Conservation (phyloP, 352 stramenopile genomes). For the Phytophthora pluvialis region DNA sequence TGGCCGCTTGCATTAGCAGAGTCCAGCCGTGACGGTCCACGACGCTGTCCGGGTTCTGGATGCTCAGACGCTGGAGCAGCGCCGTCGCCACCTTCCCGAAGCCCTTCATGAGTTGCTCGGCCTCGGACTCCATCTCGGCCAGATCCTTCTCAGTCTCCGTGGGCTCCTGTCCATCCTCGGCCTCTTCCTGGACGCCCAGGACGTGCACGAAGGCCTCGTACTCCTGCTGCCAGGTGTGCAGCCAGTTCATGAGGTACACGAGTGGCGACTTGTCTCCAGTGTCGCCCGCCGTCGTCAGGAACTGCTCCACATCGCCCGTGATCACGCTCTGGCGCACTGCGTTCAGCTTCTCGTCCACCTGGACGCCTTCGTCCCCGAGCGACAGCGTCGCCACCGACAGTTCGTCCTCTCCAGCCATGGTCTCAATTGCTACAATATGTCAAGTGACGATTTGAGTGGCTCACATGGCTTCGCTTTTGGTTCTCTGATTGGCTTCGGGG, state of each 20-base stretch:
- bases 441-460: slow-evolving; percentile 28
- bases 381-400: slow-evolving; percentile 53
- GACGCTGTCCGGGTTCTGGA: slow-evolving; percentile 51
- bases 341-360: slow-evolving; percentile 52
- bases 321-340: slow-evolving; percentile 69
- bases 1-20: slow-evolving; percentile 86
- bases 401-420: slow-evolving; percentile 46
- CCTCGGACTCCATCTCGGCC: slow-evolving; percentile 77
- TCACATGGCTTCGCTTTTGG: slow-evolving; percentile 24
- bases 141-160: slow-evolving; percentile 61
- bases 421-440: slow-evolving; percentile 21
- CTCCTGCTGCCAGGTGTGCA: slow-evolving; percentile 88
- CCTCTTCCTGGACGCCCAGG: slow-evolving; percentile 60
- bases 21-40: slow-evolving; percentile 84
- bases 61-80: slow-evolving; percentile 53
- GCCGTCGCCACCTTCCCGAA: slow-evolving; percentile 62
- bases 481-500: slow-evolving; percentile 28
- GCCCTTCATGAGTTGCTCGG: slow-evolving; percentile 65
- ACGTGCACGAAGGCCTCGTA: slow-evolving; percentile 85
- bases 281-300: slow-evolving; percentile 41
- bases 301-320: slow-evolving; percentile 52
- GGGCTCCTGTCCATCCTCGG: slow-evolving; percentile 33
- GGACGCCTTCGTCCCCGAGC: slow-evolving; percentile 42
- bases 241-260: slow-evolving; percentile 84
- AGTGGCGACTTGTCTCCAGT: slow-evolving; percentile 49